These are phyloP conservation scores for Penicillium paneum DNA, from an alignment of 2,329 filamentous ascomycete genomes.

Conservation along the genomic window DNA sequence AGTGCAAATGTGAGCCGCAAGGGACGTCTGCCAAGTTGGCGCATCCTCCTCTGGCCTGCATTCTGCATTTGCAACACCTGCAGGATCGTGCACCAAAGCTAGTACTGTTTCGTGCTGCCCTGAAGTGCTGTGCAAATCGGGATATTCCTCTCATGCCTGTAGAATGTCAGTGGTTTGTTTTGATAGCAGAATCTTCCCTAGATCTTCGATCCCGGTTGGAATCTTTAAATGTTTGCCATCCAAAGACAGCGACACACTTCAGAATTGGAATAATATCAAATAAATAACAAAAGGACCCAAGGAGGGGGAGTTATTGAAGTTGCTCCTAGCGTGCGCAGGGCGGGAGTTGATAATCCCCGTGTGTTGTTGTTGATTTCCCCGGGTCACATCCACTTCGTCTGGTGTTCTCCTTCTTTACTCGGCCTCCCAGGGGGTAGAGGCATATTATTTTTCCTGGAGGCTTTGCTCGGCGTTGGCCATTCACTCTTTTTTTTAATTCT, in stretches of 20 bases:
- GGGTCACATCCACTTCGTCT: slow-evolving; percentile 2
- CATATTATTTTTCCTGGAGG: background rate
- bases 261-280: background rate
- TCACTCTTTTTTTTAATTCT: slow-evolving; percentile 6
- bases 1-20: slow-evolving; percentile 27
- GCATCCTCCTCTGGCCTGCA: slow-evolving; percentile 8
- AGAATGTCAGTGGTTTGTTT: background rate
- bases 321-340: slow-evolving; percentile 23
- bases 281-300: background rate
- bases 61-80: slow-evolving; percentile 10
- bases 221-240: background rate
- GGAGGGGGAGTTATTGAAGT: slow-evolving; percentile 14
- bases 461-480: slow-evolving; percentile 9
- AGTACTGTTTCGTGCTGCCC: slow-evolving; percentile 2
- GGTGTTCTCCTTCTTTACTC: slow-evolving; percentile 7
- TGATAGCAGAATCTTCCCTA: background rate
- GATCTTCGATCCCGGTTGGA: background rate
- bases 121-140: slow-evolving; percentile 1
- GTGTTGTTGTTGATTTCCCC: slow-evolving; percentile 12
- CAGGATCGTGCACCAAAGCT: slow-evolving; percentile 11
- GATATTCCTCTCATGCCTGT: background rate
- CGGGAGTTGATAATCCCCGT: slow-evolving; percentile 12
- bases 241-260: background rate
- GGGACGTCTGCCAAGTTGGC: slow-evolving; percentile 14
- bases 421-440: slow-evolving; percentile 8